A percentile compares a stretch with the other conserved stretches of the same genome.
Evolutionary conservation across 495 filamentous ascomycete species (phyloP).

Genomic region (Aspergillus taichungensis): DNA sequence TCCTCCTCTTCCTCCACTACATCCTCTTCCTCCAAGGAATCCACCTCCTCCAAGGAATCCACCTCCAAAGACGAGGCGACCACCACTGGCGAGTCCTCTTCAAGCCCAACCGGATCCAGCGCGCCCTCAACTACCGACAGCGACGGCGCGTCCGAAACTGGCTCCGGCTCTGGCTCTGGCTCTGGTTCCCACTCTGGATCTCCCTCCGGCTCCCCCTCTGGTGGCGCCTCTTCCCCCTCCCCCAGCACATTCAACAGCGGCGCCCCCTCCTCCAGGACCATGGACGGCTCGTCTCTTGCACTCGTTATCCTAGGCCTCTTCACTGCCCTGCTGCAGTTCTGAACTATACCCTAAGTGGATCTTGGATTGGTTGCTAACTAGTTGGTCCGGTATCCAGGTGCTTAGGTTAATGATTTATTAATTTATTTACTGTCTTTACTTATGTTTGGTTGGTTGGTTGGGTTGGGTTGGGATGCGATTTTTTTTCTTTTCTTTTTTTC

Average conservation of each 20-base stretch:
- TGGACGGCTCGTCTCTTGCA: conserved; percentile 11
- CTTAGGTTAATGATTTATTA: neutral
- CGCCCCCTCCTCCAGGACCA: conserved; percentile 11
- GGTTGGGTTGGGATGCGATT: too few relatives aligned
- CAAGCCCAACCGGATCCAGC: conserved; percentile 6
- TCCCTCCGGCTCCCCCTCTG: conserved; percentile 9
- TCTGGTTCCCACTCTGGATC: conserved; percentile 13
- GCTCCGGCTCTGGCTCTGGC: conserved; percentile 10
- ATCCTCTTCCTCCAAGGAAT: conserved; percentile 4
- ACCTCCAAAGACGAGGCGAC: neutral
- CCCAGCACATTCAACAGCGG: conserved; percentile 17
- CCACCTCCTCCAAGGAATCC: conserved; percentile 2
- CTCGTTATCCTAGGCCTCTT: conserved; percentile 25
- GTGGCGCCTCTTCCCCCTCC: conserved; percentile 11
- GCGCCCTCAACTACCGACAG: neutral
- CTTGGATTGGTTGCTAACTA: neutral
- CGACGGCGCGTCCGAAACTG: neutral
- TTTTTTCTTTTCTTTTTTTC: too few relatives aligned
- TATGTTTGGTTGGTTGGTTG: too few relatives aligned
- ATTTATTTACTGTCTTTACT: too few relatives aligned
- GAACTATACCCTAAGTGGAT: conserved; percentile 4
- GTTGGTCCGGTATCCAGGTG: conserved; percentile 7
- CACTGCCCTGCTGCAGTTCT: conserved; percentile 30
- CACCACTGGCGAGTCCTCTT: conserved; percentile 8
- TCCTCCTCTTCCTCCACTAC: conserved; percentile 4